phyloP scores from a whole-genome alignment of 306 rosid genomes.

The Gastrolobium villosum region DNA sequence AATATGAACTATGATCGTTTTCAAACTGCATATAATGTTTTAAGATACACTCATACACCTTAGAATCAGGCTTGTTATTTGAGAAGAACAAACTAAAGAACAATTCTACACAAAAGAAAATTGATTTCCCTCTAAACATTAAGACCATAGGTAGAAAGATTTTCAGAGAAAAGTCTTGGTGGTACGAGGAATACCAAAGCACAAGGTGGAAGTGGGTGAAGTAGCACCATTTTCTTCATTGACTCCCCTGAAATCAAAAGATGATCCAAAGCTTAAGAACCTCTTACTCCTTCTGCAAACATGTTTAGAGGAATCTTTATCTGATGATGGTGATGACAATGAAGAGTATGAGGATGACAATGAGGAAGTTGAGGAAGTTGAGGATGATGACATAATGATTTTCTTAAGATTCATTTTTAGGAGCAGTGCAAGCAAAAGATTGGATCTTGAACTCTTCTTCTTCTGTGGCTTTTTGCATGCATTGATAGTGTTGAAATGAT shows the following conservation, averaged over 20 bases:
- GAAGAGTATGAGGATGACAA: conserved; percentile 3
- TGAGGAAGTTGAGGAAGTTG: conserved; percentile 33
- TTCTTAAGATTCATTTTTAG: conserved; percentile 58
- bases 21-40: conserved; percentile 12
- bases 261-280: conserved; percentile 58
- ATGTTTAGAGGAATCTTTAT: conserved; percentile 47
- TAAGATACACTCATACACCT: conserved; percentile 34
- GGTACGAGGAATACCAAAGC: conserved; percentile 56
- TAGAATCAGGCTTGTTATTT: conserved; percentile 30
- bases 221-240: conserved; percentile 43
- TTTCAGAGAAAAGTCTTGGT: conserved; percentile 11
- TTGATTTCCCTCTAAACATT: conserved; percentile 26
- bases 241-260: conserved; percentile 54
- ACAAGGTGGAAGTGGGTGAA: conserved; percentile 66
- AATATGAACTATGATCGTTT: neutral
- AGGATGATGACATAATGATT: conserved; percentile 28
- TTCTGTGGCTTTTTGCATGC: conserved; percentile 36
- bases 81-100: conserved; percentile 25
- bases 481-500: conserved; percentile 43
- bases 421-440: conserved; percentile 47
- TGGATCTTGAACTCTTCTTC: conserved; percentile 63
- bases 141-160: conserved; percentile 14
- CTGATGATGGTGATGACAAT: conserved; percentile 38
- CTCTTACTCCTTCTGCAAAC: conserved; percentile 23
- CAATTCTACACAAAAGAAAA: conserved; percentile 10